phyloP scores from a whole-genome alignment of 495 filamentous ascomycete species.

The Neurospora sp. region DNA sequence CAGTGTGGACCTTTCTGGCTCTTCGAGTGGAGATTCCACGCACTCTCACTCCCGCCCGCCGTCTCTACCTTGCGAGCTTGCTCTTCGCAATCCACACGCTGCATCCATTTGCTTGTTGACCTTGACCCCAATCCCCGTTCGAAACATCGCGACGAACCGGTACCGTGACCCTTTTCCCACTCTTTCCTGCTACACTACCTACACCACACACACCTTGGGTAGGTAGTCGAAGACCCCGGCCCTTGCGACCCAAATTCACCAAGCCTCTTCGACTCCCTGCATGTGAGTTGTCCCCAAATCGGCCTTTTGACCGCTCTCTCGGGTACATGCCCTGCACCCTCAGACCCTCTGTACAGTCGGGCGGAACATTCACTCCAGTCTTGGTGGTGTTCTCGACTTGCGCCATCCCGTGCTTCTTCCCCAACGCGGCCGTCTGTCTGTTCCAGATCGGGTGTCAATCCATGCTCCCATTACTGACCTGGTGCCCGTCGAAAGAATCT shows the following conservation, averaged over 20 bases:
- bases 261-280: constrained; percentile 1
- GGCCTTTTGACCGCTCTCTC: constrained; percentile 7
- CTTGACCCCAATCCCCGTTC: background rate
- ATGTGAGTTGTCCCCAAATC: constrained; percentile 3
- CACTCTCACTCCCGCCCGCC: background rate
- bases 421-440: background rate
- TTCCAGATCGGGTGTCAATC: background rate
- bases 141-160: background rate
- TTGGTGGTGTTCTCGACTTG: background rate
- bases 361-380: background rate
- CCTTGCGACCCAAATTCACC: background rate
- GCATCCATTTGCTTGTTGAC: background rate
- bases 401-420: background rate
- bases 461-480: background rate
- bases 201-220: background rate
- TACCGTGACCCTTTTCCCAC: background rate
- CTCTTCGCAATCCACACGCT: background rate
- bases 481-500: background rate
- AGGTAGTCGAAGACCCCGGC: background rate
- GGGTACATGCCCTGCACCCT: constrained; percentile 5
- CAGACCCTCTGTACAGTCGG: background rate
- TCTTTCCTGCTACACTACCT: background rate
- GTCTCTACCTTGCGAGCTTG: background rate
- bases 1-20: background rate
- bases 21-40: background rate